A percentile compares a stretch with the other conserved stretches of the same genome.
Conservation (phyloP, 2,329 filamentous ascomycete species). For the Talaromyces verruculosus region DNA sequence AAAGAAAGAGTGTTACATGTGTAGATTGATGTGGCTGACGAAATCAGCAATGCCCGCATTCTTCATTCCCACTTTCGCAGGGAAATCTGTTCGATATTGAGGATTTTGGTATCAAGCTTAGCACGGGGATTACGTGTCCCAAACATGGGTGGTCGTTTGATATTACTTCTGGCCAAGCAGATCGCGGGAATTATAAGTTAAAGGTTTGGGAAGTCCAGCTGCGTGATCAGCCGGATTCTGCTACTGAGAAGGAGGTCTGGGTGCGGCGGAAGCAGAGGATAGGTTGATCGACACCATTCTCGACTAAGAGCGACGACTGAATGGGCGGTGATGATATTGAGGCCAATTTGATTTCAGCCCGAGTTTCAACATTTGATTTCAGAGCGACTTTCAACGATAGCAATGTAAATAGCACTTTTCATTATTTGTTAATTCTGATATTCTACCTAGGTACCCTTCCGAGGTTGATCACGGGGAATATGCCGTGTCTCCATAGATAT, state of each 20-base stretch:
- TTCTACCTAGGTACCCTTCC: not conserved
- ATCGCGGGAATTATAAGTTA: conserved; percentile 62
- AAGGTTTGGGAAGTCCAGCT: conserved; percentile 65
- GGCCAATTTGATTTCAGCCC: not conserved
- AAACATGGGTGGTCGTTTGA: conserved; percentile 74
- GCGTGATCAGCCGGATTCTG: conserved; percentile 32
- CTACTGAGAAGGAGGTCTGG: conserved; percentile 35
- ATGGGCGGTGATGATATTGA: not conserved
- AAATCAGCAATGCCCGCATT: conserved; percentile 64
- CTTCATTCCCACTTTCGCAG: conserved; percentile 63
- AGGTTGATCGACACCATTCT: not conserved
- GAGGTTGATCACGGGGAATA: not conserved
- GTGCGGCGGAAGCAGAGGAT: conserved; percentile 28
- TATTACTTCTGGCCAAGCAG: conserved; percentile 61
- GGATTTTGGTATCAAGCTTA: conserved; percentile 58
- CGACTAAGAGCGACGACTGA: not conserved
- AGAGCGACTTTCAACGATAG: not conserved
- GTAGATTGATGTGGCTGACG: conserved; percentile 8
- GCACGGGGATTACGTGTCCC: conserved; percentile 62
- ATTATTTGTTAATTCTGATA: not conserved
- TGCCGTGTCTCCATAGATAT: not conserved
- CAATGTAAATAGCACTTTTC: not conserved
- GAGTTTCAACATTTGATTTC: not conserved
- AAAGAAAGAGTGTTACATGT: not conserved
- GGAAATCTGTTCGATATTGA: conserved; percentile 69